These are phyloP conservation scores for Microsporum audouinii DNA, from an alignment of 2,329 filamentous ascomycete species.

Conservation along the genomic window DNA sequence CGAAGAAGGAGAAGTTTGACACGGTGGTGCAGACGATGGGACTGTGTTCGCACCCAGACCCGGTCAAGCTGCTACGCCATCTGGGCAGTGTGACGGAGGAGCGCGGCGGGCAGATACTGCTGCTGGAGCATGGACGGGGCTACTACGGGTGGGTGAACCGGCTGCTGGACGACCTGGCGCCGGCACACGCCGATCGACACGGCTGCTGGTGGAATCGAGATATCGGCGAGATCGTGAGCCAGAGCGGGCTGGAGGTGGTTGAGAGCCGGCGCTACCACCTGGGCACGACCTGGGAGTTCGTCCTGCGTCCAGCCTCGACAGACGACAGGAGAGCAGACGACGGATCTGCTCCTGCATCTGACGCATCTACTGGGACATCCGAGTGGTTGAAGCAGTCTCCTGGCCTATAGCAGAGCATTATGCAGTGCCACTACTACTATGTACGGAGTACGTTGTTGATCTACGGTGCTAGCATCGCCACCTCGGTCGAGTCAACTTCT, in stretches of 20 bases:
- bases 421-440: not conserved
- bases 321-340: too few species aligned
- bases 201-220: slow-evolving; percentile 45
- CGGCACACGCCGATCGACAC: slow-evolving; percentile 39
- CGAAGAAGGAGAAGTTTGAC: slow-evolving; percentile 27
- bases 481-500: too few species aligned
- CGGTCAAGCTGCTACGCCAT: slow-evolving; percentile 32
- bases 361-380: not conserved
- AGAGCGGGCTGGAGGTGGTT: slow-evolving; percentile 39
- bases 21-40: slow-evolving; percentile 42
- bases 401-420: not conserved
- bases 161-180: slow-evolving; percentile 37
- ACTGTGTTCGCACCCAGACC: slow-evolving; percentile 38
- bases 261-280: slow-evolving; percentile 38
- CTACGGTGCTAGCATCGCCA: too few species aligned
- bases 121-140: slow-evolving; percentile 41
- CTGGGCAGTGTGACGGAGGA: slow-evolving; percentile 31
- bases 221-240: slow-evolving; percentile 37
- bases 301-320: slow-evolving; percentile 22
- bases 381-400: not conserved
- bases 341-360: not conserved
- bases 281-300: slow-evolving; percentile 39
- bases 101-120: slow-evolving; percentile 32
- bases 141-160: slow-evolving; percentile 38
- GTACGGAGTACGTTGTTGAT: too few species aligned